These are phyloP conservation scores for Claviceps maximensis DNA, from an alignment of 2,329 filamentous ascomycete species.

Conservation along the genomic window DNA sequence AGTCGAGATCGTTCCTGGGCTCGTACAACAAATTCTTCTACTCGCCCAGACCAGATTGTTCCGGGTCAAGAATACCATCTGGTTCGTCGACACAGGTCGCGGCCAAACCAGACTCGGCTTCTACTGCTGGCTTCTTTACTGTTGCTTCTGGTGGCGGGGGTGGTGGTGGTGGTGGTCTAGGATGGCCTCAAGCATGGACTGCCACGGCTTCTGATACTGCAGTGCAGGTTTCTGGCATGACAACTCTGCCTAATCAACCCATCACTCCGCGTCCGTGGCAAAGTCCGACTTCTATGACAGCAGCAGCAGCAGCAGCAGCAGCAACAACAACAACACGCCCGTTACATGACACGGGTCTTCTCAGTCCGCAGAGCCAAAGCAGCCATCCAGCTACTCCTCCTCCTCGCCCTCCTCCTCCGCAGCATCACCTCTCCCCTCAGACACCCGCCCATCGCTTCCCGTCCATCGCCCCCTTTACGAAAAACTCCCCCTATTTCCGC, in stretches of 20 bases:
- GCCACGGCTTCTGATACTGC: neutral
- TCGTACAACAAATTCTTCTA: conserved; percentile 24
- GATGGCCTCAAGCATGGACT: neutral
- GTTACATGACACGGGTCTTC: conserved; percentile 11
- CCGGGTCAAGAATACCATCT: neutral
- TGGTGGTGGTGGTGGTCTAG: neutral
- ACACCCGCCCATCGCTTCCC: conserved; percentile 14
- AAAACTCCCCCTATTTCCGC: conserved; percentile 24
- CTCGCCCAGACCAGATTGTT: conserved; percentile 8
- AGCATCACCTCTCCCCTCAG: conserved; percentile 9
- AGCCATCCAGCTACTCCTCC: conserved; percentile 14
- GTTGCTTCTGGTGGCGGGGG: neutral
- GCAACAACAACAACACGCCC: conserved; percentile 6
- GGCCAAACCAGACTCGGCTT: neutral
- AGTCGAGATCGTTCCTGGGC: conserved; percentile 26
- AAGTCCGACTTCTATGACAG: neutral
- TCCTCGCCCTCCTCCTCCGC: conserved; percentile 8
- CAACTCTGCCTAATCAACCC: conserved; percentile 16
- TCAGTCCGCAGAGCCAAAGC: conserved; percentile 21
- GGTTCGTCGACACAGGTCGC: neutral
- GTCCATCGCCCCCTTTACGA: conserved; percentile 23
- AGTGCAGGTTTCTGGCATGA: neutral
- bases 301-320: neutral
- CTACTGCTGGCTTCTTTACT: neutral
- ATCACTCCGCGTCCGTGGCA: conserved; percentile 16